Evolutionary conservation across 2,329 filamentous ascomycete species (phyloP), one percentile per base, ranked within the genome.

Genomic region (Diaporthe citriasiana): DNA sequence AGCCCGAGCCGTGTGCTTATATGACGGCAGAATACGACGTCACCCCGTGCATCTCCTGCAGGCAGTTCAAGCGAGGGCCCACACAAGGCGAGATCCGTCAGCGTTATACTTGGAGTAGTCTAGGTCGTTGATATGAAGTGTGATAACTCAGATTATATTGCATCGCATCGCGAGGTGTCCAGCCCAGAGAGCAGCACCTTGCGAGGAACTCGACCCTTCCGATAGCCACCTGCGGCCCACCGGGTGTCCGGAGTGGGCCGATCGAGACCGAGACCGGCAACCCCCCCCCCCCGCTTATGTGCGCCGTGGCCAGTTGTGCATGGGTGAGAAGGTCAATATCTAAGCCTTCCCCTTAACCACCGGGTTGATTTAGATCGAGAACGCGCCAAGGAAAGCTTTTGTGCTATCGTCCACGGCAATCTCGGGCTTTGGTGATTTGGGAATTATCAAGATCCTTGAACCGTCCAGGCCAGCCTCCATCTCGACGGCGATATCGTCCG

Each of bases 1-100:
- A 66, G 30, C n/a, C 45, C 45, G 30, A 27, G 15, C 30, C 63
- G 10, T 66, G 42, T 56, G 63, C 45, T 38, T 66, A 38, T 30
- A 51, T 56, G 66, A 56, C 66, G 13, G 66, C 66, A 55, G 66
- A 12, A 57, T 70, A 47, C 66, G 50, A 70, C 66, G 40, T 70
- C 38, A 45, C 66, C 8, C 53, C 35, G 53, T 70, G 51, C 45
- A 38, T 56, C 12, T 47, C 4, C 65, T 69, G 65, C 50, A 55
- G 9, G 25, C 45, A 50, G 60, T 30, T 30, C 60, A 38, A 51
- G 63, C 63, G 63, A 66, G 63, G 40, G 12, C 15, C 63, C 63
- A 66, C 63, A 10, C 27, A 7, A 27, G 19, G 30, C 7, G 60
- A 15, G 42, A 25, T n/a, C 22, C 7, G 45, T 35, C 4, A 51